A percentile compares a stretch with the other conserved stretches of the same genome.
These are phyloP conservation scores for Trametes coccinea DNA, from an alignment of 768 basidiomycete species.

Conservation along the genomic window DNA sequence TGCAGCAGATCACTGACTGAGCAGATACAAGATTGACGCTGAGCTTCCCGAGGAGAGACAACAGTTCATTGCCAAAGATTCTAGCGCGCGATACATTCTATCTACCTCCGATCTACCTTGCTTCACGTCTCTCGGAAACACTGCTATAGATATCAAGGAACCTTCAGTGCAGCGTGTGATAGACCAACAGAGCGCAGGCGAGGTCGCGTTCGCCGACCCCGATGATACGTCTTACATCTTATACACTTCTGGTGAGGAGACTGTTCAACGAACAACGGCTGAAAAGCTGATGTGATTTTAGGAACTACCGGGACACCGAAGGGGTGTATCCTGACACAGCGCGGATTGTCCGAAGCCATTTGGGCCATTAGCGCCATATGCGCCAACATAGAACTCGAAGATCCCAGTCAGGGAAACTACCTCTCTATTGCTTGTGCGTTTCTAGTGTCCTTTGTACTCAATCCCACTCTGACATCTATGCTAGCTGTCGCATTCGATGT, in stretches of 20 bases:
- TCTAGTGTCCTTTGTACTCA: neutral
- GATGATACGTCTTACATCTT: constrained; percentile 45
- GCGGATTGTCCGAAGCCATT: constrained; percentile 36
- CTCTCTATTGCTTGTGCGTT: constrained; percentile 45
- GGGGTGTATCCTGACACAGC: constrained; percentile 46
- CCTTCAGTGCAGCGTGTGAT: constrained; percentile 32
- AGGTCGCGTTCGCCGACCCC: constrained; percentile 33
- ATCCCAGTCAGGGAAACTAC: constrained; percentile 18
- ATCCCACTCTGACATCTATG: constrained; percentile 1
- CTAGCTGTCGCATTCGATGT: constrained; percentile 56
- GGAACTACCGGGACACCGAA: constrained; percentile 55
- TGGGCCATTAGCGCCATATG: constrained; percentile 31
- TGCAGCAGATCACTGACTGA: neutral
- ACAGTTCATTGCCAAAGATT: constrained; percentile 45
- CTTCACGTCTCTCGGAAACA: constrained; percentile 26
- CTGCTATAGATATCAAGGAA: constrained; percentile 26
- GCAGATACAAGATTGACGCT: constrained; percentile 45
- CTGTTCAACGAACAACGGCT: neutral
- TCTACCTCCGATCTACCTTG: constrained; percentile 31
- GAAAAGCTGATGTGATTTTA: constrained; percentile 19
- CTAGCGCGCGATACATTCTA: constrained; percentile 43
- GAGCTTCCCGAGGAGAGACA: constrained; percentile 49
- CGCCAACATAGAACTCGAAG: constrained; percentile 26
- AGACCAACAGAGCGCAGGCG: constrained; percentile 28
- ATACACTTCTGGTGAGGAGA: constrained; percentile 47